Base-by-base conservation (phyloP, 768 basidiomycete genomes). In the Gyrodon lividus region DNA sequence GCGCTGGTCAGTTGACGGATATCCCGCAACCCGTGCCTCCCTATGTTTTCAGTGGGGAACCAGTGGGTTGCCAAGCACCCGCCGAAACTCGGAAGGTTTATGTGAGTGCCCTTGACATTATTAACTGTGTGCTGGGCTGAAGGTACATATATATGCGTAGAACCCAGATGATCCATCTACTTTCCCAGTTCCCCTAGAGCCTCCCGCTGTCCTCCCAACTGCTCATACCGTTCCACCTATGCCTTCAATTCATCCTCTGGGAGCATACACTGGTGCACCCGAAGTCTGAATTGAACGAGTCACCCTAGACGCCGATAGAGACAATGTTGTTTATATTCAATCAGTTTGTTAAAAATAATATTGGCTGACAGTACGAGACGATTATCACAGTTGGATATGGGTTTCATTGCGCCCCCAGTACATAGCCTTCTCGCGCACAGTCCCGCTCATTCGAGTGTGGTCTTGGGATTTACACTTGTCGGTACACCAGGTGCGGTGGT, bases 401-500 rank as follows among this genome's bases (percentile, higher is more conserved):
- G 17, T 33, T 4, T 10, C 22, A 33, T 28, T 44, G 33, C 30
- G 33, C 33, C 19, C 10, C 7, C 6, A 22, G 30, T 44, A 33
- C 8, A 31, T 44, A 8, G 13, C 13, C 16, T 43, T 28, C 17
- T 43, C 28, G 24, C 12, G 22, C 24, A 34, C 17, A 34, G 3
- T 33, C 19, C 24, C 33, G 35, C 8, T 30, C 12, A 35, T 42
- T 20, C 24, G 35, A 26, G 14, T 31, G 10, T 26, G 16, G 35
- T 17, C 10, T 17, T 20, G 26, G 10, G 5, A 26, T 12, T 44
- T 22, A 50, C n/a, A 45, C 12, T n/a, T 72, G 73, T 80, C 53
- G 77, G 74, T 76, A 74, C 80, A 78, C 79, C 74, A 81, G 83
- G n/a, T n/a, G n/a, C n/a, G n/a, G n/a, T n/a, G n/a, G n/a, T n/a